phyloP scores from a whole-genome alignment of 176 grass and related monocot species.

The Oryza brachyantha region DNA sequence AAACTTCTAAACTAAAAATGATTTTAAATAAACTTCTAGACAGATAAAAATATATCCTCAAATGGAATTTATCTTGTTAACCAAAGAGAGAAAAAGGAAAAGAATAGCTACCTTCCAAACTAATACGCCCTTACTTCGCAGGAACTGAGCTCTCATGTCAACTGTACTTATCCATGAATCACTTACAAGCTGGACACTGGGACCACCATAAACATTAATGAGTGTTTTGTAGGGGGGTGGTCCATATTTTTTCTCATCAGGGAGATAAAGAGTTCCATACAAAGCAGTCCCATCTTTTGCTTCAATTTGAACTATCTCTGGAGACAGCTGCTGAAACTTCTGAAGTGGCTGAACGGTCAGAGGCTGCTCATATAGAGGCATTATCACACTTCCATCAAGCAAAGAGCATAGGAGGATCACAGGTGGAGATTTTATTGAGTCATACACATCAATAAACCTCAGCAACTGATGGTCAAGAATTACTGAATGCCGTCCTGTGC shows the following conservation, averaged over 20 bases:
- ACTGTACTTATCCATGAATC: constrained; percentile 97
- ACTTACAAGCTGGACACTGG: constrained; percentile 80
- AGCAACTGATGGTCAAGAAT: constrained; percentile 94
- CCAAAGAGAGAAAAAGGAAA: constrained; percentile 8
- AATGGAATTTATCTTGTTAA: constrained; percentile 1
- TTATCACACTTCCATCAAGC: constrained; percentile 81
- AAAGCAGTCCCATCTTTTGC: constrained; percentile 75
- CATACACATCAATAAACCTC: constrained; percentile 91
- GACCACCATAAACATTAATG: constrained; percentile 87
- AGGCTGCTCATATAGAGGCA: constrained; percentile 80
- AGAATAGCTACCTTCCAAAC: constrained; percentile 91
- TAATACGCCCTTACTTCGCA: constrained; percentile 89
- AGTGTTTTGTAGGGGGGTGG: constrained; percentile 91
- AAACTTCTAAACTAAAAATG: not conserved
- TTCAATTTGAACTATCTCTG: constrained; percentile 80
- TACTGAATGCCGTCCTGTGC: constrained; percentile 78
- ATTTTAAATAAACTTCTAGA: not conserved
- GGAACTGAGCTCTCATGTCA: constrained; percentile 98
- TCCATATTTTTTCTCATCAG: constrained; percentile 83
- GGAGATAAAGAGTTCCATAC: constrained; percentile 84
- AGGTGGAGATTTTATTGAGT: constrained; percentile 79
- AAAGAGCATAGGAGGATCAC: constrained; percentile 80
- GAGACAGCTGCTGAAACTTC: constrained; percentile 71
- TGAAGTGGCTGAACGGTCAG: constrained; percentile 53
- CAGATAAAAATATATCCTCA: not conserved